Base-by-base conservation (phyloP, 2,329 filamentous ascomycete species). In the Westerdykella ornata region DNA sequence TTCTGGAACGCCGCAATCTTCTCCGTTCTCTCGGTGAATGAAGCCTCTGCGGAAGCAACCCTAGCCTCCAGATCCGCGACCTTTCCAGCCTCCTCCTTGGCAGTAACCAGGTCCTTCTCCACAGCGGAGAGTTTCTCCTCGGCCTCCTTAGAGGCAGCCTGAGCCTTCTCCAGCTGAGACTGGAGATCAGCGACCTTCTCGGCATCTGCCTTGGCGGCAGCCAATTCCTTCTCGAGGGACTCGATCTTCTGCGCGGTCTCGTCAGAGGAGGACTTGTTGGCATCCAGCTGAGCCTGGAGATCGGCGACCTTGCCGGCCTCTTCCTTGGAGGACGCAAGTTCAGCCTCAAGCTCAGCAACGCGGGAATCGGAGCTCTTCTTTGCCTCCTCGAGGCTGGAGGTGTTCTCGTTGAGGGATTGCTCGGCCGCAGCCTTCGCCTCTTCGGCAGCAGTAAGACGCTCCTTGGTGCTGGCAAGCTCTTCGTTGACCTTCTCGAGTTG, bases 11-110 rank as follows among this genome's bases (percentile, higher is more conserved):
- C 42, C 4, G 42, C 42, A 17, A 39, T 28, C 26, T 31, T 39
- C 34, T 49, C 46, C 14, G 39, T 34, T 26, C 16, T 19, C 30
- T 38, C 35, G 29, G 32, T 13, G 4, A 39, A 18, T 7, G 16
- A 18, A 34, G 3, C 37, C 39, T 17, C 42, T n/a, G 14, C 39
- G 14, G 15, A 15, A 18, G n/a, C 34, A 17, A 36, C 48, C 43
- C 54, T 49, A 12, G 47, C 39, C 34, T 36, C n/a, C 16, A 36
- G 34, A 18, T 18, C 16, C 22, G 50, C 51, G 4, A 51, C 45
- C 41, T 53, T 51, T 39, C 53, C 48, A 7, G 52, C 46, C 14
- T 48, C 38, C 6, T 46, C 49, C 34, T 54, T 53, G 9, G 51
- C 41, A 18, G 46, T 44, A 12, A 40, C 45, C 36, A 46, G 44